phyloP scores from a whole-genome alignment of 768 basidiomycete species.

The Mycena maculata region DNA sequence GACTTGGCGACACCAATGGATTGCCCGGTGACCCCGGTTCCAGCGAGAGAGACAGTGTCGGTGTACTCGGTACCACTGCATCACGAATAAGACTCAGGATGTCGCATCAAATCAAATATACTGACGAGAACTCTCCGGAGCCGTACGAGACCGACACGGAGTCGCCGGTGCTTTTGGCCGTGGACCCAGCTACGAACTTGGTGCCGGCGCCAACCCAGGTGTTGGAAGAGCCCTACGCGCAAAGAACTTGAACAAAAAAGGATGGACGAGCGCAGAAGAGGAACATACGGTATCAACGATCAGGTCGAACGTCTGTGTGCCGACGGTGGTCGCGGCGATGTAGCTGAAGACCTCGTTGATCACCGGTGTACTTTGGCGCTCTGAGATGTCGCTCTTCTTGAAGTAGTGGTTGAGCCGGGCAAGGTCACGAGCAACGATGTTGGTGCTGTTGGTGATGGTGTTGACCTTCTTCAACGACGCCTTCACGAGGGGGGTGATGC shows the following conservation, averaged over 20 bases:
- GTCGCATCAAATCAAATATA: not conserved
- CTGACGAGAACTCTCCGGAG: slow-evolving; percentile 5
- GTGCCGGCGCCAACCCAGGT: slow-evolving; percentile 3
- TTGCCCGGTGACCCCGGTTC: not conserved
- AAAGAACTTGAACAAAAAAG: not conserved
- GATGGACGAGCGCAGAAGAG: not conserved
- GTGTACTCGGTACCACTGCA: slow-evolving; percentile 16
- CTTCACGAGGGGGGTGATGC: not conserved
- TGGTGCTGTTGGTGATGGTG: slow-evolving; percentile 7
- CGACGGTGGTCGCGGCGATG: slow-evolving; percentile 1
- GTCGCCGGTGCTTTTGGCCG: not conserved
- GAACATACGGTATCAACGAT: slow-evolving; percentile 12
- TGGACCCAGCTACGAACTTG: not conserved
- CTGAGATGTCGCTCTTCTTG: not conserved
- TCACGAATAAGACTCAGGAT: not conserved
- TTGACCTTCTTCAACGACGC: slow-evolving; percentile 4
- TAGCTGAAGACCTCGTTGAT: slow-evolving; percentile 9
- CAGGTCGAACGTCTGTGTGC: slow-evolving; percentile 17
- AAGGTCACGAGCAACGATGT: slow-evolving; percentile 2
- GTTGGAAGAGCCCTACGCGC: slow-evolving; percentile 15
- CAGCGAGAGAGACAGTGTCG: slow-evolving; percentile 7
- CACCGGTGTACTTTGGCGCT: not conserved
- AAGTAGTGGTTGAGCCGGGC: slow-evolving; percentile 12
- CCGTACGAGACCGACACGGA: slow-evolving; percentile 5
- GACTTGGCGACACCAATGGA: not conserved